These are phyloP conservation scores for Yarrowia alimentaria DNA, from an alignment of 805 yeast species.

Conservation along the genomic window DNA sequence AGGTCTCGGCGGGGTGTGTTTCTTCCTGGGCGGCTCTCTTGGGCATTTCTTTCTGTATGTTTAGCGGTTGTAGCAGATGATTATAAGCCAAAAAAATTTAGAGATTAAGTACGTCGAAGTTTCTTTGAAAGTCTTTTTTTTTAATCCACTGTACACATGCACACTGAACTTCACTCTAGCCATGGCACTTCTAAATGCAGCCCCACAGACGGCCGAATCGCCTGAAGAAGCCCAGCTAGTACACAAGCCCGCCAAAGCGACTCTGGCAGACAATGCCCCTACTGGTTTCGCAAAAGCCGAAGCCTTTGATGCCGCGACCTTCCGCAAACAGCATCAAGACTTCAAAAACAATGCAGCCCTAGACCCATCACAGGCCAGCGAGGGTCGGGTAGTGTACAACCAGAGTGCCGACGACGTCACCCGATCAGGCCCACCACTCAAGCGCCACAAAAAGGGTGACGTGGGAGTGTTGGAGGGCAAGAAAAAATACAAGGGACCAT, in stretches of 20 bases:
- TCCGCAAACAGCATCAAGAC: slow-evolving; percentile 45
- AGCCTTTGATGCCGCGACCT: slow-evolving; percentile 44
- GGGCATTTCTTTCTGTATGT: background rate
- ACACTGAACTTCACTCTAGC: slow-evolving; percentile 1
- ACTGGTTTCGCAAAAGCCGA: slow-evolving; percentile 41
- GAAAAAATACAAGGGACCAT: slow-evolving; percentile 55
- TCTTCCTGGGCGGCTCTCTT: slow-evolving; percentile 23
- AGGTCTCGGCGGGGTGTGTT: slow-evolving; percentile 24
- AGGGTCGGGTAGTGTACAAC: slow-evolving; percentile 5
- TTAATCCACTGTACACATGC: slow-evolving; percentile 3
- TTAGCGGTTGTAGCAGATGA: background rate
- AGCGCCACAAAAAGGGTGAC: slow-evolving; percentile 45
- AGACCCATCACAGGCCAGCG: slow-evolving; percentile 34
- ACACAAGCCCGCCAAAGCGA: slow-evolving; percentile 9
- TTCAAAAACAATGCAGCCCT: slow-evolving; percentile 41
- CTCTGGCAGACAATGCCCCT: slow-evolving; percentile 25
- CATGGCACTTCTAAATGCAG: slow-evolving; percentile 26
- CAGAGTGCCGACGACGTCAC: background rate
- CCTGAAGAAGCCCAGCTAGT: slow-evolving; percentile 22
- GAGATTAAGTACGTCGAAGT: slow-evolving; percentile 23
- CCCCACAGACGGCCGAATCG: slow-evolving; percentile 10
- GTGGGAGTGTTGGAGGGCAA: slow-evolving; percentile 44
- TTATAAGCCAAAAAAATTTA: background rate
- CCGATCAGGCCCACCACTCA: slow-evolving; percentile 27
- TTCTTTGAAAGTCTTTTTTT: slow-evolving; percentile 20